These are phyloP conservation scores for Geum urbanum DNA, from an alignment of 306 rosid species.

Conservation along the genomic window DNA sequence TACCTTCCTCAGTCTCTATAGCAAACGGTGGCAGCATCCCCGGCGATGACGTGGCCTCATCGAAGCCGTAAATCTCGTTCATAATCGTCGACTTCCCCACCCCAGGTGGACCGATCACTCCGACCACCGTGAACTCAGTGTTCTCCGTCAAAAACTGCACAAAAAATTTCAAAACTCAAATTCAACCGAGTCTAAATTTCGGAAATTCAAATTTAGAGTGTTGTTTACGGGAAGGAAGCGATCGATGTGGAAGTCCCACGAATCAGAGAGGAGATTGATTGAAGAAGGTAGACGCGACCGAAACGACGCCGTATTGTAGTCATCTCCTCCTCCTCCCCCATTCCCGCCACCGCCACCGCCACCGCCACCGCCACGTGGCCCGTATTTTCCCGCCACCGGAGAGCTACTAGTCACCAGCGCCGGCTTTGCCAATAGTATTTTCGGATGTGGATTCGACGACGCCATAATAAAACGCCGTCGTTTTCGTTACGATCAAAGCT, in stretches of 20 bases:
- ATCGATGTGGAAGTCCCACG: conserved; percentile 86
- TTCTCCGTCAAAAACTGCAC: conserved; percentile 88
- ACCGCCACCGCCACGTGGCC: conserved; percentile 54
- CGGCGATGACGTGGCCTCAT: conserved; percentile 74
- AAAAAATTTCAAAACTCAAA: not conserved
- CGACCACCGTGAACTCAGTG: conserved; percentile 77
- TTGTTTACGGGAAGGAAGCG: conserved; percentile 76
- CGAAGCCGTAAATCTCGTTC: conserved; percentile 86
- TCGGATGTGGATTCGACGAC: conserved; percentile 58
- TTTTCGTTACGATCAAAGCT: too few relatives aligned
- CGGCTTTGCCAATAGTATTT: conserved; percentile 78
- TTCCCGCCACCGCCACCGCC: too few relatives aligned
- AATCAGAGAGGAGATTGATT: conserved; percentile 84
- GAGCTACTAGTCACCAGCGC: conserved; percentile 58
- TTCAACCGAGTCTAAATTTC: too few relatives aligned
- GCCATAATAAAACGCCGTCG: conserved; percentile 21
- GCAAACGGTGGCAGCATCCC: conserved; percentile 84
- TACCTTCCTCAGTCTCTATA: conserved; percentile 59
- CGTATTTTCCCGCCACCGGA: conserved; percentile 44
- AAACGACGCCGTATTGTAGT: conserved; percentile 45
- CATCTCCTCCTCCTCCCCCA: too few relatives aligned
- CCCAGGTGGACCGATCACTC: conserved; percentile 83
- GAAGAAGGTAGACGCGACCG: conserved; percentile 84
- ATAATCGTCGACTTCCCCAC: conserved; percentile 82
- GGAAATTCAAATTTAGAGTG: too few relatives aligned